Conservation (phyloP, 2,329 filamentous ascomycete species). For the Talaromyces sp. region DNA sequence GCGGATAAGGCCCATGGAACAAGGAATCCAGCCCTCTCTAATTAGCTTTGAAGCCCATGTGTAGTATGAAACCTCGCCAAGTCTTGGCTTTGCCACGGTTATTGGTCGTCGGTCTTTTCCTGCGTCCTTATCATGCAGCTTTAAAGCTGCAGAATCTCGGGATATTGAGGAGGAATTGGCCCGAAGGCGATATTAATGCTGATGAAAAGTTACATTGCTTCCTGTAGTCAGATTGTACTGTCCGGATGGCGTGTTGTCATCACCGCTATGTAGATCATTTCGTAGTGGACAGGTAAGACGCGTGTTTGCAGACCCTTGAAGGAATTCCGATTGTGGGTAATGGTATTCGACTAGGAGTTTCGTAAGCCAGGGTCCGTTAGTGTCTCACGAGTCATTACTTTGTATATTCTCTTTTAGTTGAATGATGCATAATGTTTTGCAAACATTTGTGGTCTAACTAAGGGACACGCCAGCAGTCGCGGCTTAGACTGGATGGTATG, state of each 20-base stretch:
- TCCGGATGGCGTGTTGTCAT: conserved; percentile 5
- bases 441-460: not conserved
- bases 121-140: conserved; percentile 15
- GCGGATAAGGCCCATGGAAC: conserved; percentile 1
- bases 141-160: conserved; percentile 9
- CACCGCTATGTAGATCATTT: conserved; percentile 22
- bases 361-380: not conserved
- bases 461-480: conserved; percentile 4
- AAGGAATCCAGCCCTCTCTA: not conserved
- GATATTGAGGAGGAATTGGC: not conserved
- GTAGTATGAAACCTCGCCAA: conserved; percentile 6
- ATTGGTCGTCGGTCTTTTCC: conserved; percentile 5
- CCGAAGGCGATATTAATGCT: not conserved
- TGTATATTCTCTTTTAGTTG: not conserved
- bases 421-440: not conserved
- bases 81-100: not conserved
- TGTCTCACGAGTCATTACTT: not conserved
- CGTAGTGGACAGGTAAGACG: conserved; percentile 13
- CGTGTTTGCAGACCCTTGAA: conserved; percentile 11
- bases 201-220: not conserved
- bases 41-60: conserved; percentile 1
- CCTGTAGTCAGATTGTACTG: not conserved
- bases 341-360: conserved; percentile 15
- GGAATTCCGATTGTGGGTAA: conserved; percentile 9
- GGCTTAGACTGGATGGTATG: conserved; percentile 2